Percentiles rank a stretch among this genome's conserved stretches.
These are phyloP conservation scores for Clarireedia paspali DNA, from an alignment of 2,329 filamentous ascomycete genomes.

Conservation along the genomic window DNA sequence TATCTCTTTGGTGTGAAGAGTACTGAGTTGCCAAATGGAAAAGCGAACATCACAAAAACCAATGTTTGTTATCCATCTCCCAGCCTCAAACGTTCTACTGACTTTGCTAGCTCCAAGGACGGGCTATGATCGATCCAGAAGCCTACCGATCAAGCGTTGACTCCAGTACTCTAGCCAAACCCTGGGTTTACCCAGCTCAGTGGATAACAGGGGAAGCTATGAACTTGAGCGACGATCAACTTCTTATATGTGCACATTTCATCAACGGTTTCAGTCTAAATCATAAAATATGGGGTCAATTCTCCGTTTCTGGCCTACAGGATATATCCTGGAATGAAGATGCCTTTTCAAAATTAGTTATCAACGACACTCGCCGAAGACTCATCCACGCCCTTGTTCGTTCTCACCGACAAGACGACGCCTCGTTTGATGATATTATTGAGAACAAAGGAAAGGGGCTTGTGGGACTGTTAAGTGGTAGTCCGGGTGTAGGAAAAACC, in stretches of 20 bases:
- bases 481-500: slow-evolving; percentile 4
- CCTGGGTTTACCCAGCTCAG: not conserved
- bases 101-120: not conserved
- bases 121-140: not conserved
- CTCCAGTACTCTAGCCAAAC: not conserved
- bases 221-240: not conserved
- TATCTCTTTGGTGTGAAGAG: not conserved
- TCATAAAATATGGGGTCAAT: not conserved
- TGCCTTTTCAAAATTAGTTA: not conserved
- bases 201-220: not conserved
- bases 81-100: not conserved
- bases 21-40: not conserved
- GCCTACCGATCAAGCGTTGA: not conserved
- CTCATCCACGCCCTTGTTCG: slow-evolving; percentile 1
- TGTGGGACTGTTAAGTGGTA: not conserved
- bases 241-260: not conserved
- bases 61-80: not conserved
- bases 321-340: slow-evolving; percentile 2
- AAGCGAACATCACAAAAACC: not conserved
- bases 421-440: slow-evolving; percentile 3
- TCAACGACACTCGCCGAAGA: not conserved
- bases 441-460: slow-evolving; percentile 5
- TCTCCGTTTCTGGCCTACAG: not conserved
- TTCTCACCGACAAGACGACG: not conserved
- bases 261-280: not conserved